Percentiles rank a stretch among this genome's conserved stretches.
Evolutionary conservation across 768 basidiomycete genomes (phyloP).

Genomic region (Suillus subluteus): DNA sequence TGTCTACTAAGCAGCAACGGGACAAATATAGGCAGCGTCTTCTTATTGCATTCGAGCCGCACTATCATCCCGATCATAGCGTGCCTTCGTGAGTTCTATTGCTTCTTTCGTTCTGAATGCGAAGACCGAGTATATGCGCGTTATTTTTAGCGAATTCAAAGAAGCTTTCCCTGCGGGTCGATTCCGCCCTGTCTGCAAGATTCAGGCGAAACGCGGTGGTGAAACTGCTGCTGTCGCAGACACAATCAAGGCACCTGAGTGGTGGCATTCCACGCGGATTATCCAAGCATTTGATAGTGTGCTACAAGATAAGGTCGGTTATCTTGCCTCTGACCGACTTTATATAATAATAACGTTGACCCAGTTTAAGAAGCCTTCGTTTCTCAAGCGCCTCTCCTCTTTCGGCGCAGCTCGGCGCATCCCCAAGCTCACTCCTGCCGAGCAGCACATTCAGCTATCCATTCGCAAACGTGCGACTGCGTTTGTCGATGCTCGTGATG

Average conservation of each 20-base stretch:
- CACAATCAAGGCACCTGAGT: constrained; percentile 86
- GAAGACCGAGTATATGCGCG: constrained; percentile 15
- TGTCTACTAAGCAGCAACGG: constrained; percentile 79
- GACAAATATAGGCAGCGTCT: constrained; percentile 79
- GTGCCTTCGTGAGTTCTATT: constrained; percentile 59
- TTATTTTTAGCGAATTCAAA: constrained; percentile 76
- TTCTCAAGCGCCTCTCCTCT: constrained; percentile 82
- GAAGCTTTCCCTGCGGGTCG: constrained; percentile 93
- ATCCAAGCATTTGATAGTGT: constrained; percentile 90
- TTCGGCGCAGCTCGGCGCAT: constrained; percentile 72
- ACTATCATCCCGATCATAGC: constrained; percentile 88
- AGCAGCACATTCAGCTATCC: constrained; percentile 84
- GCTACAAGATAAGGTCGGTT: constrained; percentile 75
- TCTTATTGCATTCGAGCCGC: constrained; percentile 78
- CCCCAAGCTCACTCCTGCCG: constrained; percentile 75
- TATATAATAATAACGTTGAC: constrained; percentile 15
- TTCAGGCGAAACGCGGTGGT: constrained; percentile 81
- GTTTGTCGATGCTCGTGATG: constrained; percentile 92
- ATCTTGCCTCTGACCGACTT: neutral
- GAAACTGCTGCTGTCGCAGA: constrained; percentile 85
- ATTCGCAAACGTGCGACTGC: constrained; percentile 94
- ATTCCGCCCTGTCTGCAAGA: constrained; percentile 90
- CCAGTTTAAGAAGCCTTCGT: constrained; percentile 86
- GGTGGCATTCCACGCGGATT: constrained; percentile 94
- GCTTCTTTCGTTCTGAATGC: neutral